Conservation (phyloP, 345 rosid species). For the Moringa oleifera region DNA sequence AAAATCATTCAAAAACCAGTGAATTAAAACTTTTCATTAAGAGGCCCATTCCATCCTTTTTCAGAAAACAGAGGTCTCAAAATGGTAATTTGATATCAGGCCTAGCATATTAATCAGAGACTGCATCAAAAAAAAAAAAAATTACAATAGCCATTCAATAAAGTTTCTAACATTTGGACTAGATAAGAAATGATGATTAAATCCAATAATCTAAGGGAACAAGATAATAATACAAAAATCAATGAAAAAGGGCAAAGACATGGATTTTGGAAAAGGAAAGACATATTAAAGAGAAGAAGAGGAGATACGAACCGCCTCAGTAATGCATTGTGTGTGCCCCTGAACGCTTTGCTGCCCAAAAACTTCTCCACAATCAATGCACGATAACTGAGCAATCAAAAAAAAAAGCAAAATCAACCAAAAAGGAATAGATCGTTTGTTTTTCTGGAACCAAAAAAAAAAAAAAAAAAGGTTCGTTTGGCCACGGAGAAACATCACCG, state of each 20-base stretch:
- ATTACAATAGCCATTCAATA: too few species aligned
- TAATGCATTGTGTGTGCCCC: slow-evolving; percentile 79
- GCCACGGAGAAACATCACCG: too few species aligned
- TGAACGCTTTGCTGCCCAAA: slow-evolving; percentile 80
- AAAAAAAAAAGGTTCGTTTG: neutral
- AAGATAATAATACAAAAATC: neutral
- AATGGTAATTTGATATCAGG: too few species aligned
- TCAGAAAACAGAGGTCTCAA: too few species aligned
- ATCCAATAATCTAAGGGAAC: neutral
- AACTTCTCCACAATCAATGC: slow-evolving; percentile 84
- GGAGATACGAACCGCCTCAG: slow-evolving; percentile 60
- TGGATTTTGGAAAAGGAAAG: too few species aligned
- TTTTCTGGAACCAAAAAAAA: neutral
- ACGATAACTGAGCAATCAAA: slow-evolving; percentile 55
- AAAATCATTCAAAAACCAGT: too few species aligned
- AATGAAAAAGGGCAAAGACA: neutral
- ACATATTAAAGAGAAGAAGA: neutral
- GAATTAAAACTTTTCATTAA: too few species aligned
- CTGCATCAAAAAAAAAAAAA: too few species aligned
- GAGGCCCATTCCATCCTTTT: too few species aligned
- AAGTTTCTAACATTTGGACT: too few species aligned
- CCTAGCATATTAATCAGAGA: too few species aligned
- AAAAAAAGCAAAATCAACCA: slow-evolving; percentile 6
- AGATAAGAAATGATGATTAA: neutral
- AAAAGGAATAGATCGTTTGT: too few species aligned